Percentiles rank a stretch among this genome's conserved stretches.
These are phyloP conservation scores for Epithemia pelagica DNA, from an alignment of 108 stramenopile genomes.

Conservation along the genomic window DNA sequence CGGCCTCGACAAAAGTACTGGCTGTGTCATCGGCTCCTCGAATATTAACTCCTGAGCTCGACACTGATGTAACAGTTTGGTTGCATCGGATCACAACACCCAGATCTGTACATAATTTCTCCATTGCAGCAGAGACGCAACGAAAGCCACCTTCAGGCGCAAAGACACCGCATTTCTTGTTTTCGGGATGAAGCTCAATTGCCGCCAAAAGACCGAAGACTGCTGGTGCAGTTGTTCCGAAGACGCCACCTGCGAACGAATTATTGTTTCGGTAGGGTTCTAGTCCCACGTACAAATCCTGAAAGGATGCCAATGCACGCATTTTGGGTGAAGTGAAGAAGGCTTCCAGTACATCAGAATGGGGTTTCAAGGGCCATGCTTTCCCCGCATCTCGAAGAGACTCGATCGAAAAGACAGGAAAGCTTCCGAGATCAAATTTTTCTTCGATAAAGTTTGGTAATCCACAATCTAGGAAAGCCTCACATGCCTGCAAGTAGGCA, in stretches of 20 bases:
- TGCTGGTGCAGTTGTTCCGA: slow-evolving; percentile 78
- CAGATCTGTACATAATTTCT: slow-evolving; percentile 35
- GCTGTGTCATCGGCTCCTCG: slow-evolving; percentile 28
- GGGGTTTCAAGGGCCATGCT: slow-evolving; percentile 71
- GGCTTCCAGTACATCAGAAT: slow-evolving; percentile 60
- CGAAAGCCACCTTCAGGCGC: slow-evolving; percentile 85
- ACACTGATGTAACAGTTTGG: slow-evolving; percentile 33
- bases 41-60: slow-evolving; percentile 18
- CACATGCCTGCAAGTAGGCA: slow-evolving; percentile 52
- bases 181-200: slow-evolving; percentile 80
- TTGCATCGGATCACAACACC: slow-evolving; percentile 53
- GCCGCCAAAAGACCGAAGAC: slow-evolving; percentile 88
- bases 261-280: slow-evolving; percentile 61
- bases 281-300: slow-evolving; percentile 89
- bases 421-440: slow-evolving; percentile 45
- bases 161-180: slow-evolving; percentile 65
- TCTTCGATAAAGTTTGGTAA: slow-evolving; percentile 83
- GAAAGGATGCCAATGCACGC: slow-evolving; percentile 79
- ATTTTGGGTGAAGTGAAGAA: slow-evolving; percentile 63
- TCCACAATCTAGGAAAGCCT: slow-evolving; percentile 70
- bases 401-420: slow-evolving; percentile 61
- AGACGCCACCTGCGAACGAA: slow-evolving; percentile 48
- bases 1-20: slow-evolving; percentile 49
- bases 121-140: slow-evolving; percentile 52
- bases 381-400: slow-evolving; percentile 44